Conservation (phyloP, 352 stramenopile species). For the Lagenidium sp. region DNA sequence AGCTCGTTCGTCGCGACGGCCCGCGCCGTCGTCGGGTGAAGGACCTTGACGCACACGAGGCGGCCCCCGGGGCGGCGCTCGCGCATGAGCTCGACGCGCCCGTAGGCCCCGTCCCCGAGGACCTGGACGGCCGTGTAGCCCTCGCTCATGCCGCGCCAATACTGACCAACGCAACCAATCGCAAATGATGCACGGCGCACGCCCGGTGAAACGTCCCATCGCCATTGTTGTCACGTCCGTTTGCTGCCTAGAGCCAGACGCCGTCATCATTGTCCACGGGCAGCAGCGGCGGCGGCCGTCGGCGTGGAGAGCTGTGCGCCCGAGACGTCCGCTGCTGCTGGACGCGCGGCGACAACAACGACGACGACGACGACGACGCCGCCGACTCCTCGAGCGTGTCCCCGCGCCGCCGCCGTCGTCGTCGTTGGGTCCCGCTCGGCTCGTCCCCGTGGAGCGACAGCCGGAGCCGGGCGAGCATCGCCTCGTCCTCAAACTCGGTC, state of each 20-base stretch:
- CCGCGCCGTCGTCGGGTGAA: constrained; percentile 26
- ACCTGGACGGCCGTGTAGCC: constrained; percentile 26
- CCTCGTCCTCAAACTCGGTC: constrained; percentile 10
- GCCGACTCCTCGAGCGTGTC: too few species aligned
- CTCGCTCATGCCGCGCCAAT: constrained; percentile 26
- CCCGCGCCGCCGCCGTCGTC: constrained; percentile 7
- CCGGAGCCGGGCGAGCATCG: constrained; percentile 13
- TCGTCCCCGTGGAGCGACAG: constrained; percentile 8
- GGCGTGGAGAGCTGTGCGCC: constrained; percentile 1
- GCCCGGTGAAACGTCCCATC: too few species aligned
- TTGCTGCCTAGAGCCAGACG: too few species aligned
- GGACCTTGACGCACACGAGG: constrained; percentile 86
- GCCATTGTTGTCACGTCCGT: too few species aligned
- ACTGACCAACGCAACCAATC: too few species aligned
- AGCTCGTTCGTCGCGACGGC: constrained; percentile 26
- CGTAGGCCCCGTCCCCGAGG: constrained; percentile 87
- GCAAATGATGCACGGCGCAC: too few species aligned
- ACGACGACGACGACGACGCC: too few species aligned
- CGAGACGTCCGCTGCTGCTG: background rate
- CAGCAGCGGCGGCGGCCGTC: too few species aligned
- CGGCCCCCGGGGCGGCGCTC: constrained; percentile 38
- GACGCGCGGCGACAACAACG: background rate
- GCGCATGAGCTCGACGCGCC: constrained; percentile 85
- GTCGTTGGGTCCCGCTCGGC: too few species aligned
- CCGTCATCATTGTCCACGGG: too few species aligned